Evolutionary conservation across 2,329 filamentous ascomycete genomes (phyloP).

Genomic region (Alternaria brassicicola): DNA sequence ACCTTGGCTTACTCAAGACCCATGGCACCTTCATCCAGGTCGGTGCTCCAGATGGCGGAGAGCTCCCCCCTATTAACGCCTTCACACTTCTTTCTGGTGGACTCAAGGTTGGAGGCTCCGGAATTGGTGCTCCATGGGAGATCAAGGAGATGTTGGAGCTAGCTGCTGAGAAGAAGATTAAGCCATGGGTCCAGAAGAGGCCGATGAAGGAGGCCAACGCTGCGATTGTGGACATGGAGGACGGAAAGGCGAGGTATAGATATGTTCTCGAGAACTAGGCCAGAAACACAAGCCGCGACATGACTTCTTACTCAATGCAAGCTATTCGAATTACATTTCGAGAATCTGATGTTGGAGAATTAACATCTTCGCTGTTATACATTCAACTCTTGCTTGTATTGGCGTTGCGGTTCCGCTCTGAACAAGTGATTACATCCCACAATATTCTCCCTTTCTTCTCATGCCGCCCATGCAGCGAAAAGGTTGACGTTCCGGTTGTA

Average conservation of each 20-base stretch:
- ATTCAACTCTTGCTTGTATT: not conserved
- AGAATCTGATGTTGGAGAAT: too few species aligned
- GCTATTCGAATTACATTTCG: not conserved
- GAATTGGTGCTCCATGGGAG: slow-evolving; percentile 31
- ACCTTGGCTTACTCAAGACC: slow-evolving; percentile 64
- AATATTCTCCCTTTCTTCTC: not conserved
- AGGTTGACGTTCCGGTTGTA: not conserved
- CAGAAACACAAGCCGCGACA: not conserved
- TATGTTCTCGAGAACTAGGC: slow-evolving; percentile 38
- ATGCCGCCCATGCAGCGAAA: not conserved
- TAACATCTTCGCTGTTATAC: not conserved
- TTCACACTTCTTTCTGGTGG: slow-evolving; percentile 54
- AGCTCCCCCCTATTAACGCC: slow-evolving; percentile 57
- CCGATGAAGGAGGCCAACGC: slow-evolving; percentile 62
- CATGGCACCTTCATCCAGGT: slow-evolving; percentile 70
- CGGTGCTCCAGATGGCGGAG: slow-evolving; percentile 52
- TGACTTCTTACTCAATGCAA: not conserved
- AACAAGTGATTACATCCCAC: not conserved
- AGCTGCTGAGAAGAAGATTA: slow-evolving; percentile 63
- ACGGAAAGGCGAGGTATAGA: slow-evolving; percentile 59
- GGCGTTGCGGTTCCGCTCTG: not conserved
- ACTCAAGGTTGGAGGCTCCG: slow-evolving; percentile 33
- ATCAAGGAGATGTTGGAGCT: slow-evolving; percentile 57
- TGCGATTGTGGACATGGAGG: slow-evolving; percentile 62
- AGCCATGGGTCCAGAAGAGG: slow-evolving; percentile 67